These are phyloP conservation scores for Pistacia integerrima DNA, from an alignment of 345 rosid species.

Conservation along the genomic window DNA sequence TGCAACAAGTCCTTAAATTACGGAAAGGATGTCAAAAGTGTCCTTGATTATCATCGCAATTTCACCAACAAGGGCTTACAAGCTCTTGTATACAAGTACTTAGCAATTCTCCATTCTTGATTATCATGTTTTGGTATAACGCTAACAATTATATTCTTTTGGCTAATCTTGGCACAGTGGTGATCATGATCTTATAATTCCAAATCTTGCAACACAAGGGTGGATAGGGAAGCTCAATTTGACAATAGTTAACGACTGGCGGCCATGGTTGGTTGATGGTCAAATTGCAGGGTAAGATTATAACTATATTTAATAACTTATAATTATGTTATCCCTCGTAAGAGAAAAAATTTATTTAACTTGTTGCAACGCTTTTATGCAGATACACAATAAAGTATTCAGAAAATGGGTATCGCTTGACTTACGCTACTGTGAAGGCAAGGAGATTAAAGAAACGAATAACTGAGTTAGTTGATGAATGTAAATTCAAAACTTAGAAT, in stretches of 20 bases:
- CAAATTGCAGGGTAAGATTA: slow-evolving; percentile 44
- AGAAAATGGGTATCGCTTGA: slow-evolving; percentile 31
- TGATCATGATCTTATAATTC: slow-evolving; percentile 42
- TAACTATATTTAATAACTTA: background rate
- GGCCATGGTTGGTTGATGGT: slow-evolving; percentile 48
- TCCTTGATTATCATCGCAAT: slow-evolving; percentile 30
- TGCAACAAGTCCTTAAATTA: slow-evolving; percentile 38
- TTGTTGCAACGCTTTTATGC: background rate
- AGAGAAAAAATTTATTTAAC: background rate
- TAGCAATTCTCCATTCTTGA: background rate
- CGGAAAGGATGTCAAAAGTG: slow-evolving; percentile 19
- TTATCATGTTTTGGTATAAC: background rate
- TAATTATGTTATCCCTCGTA: background rate
- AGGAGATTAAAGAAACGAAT: background rate
- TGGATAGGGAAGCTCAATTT: slow-evolving; percentile 38
- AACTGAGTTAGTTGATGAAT: no score
- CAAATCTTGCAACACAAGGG: slow-evolving; percentile 27
- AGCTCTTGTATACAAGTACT: slow-evolving; percentile 38
- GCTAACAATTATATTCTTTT: background rate
- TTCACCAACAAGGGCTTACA: slow-evolving; percentile 28
- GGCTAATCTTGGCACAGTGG: slow-evolving; percentile 24
- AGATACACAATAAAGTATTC: slow-evolving; percentile 38
- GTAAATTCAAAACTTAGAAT: background rate
- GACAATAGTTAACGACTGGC: slow-evolving; percentile 33
- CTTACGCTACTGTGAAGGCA: slow-evolving; percentile 47